phyloP scores from a whole-genome alignment of 139 green algal species.

The Tetratostichococcus sp. region DNA sequence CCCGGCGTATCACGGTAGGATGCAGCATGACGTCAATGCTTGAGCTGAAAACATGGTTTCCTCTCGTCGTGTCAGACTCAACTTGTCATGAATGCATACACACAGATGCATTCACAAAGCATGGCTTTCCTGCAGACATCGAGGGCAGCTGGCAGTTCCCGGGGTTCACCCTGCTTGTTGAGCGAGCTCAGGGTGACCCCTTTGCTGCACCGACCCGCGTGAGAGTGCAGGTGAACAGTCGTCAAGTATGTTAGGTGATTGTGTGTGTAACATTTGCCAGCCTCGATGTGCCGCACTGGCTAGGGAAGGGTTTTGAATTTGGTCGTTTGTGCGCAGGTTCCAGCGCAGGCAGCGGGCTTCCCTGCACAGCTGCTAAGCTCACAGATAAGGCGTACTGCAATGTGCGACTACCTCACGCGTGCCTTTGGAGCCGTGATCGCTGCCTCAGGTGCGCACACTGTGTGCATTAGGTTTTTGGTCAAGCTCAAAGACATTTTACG shows the following conservation, averaged over 20 bases:
- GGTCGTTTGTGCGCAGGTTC: conserved; percentile 18
- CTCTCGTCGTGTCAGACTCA: too few species aligned
- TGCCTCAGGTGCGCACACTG: neutral
- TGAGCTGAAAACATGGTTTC: too few species aligned
- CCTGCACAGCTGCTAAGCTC: conserved; percentile 15
- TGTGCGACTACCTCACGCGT: conserved; percentile 60
- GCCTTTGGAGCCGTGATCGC: conserved; percentile 35
- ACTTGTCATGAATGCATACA: too few species aligned
- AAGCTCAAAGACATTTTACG: too few species aligned
- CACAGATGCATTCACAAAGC: too few species aligned
- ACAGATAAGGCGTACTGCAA: conserved; percentile 29
- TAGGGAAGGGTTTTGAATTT: too few species aligned
- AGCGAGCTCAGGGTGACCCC: conserved; percentile 49
- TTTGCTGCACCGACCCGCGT: conserved; percentile 36
- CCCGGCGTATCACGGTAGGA: conserved; percentile 34
- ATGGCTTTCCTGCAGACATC: conserved; percentile 24
- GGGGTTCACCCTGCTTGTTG: conserved; percentile 40
- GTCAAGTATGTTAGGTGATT: too few species aligned
- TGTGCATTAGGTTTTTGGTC: too few species aligned
- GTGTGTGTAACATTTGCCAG: too few species aligned
- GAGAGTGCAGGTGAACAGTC: conserved; percentile 20
- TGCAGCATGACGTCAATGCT: too few species aligned
- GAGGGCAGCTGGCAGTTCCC: conserved; percentile 32
- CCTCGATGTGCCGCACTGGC: too few species aligned
- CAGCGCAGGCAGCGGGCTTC: conserved; percentile 13